Conservation (phyloP, 805 yeast species). For the Candida maris region DNA sequence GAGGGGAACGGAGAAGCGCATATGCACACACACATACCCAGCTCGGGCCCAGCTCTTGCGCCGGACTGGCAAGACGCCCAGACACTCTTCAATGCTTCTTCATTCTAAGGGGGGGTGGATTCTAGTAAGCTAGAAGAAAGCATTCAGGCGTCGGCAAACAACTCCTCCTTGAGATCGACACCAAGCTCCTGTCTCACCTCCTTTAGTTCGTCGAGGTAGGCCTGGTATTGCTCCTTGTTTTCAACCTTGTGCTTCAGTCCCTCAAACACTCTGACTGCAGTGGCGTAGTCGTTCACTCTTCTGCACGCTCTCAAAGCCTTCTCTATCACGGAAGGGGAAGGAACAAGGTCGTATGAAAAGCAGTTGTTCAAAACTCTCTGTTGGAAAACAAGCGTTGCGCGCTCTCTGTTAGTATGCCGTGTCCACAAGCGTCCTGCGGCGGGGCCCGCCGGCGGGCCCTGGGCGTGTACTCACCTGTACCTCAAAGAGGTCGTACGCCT, state of each 20-base stretch:
- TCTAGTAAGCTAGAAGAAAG: neutral
- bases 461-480: conserved; percentile 53
- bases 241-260: conserved; percentile 96
- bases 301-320: conserved; percentile 97
- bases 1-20: too few species aligned
- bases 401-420: too few species aligned
- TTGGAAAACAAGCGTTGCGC: too few species aligned
- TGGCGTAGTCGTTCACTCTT: conserved; percentile 98
- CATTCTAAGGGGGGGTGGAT: too few species aligned
- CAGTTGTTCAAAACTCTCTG: conserved; percentile 94
- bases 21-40: too few species aligned
- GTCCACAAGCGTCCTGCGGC: too few species aligned
- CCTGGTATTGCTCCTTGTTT: conserved; percentile 88
- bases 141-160: conserved; percentile 41
- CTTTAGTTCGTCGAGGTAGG: conserved; percentile 92
- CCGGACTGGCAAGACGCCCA: too few species aligned
- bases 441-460: too few species aligned
- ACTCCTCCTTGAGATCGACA: conserved; percentile 86
- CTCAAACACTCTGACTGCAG: conserved; percentile 97
- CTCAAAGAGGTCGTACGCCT: conserved; percentile 83
- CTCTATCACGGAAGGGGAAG: conserved; percentile 94
- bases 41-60: too few species aligned
- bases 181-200: conserved; percentile 90
- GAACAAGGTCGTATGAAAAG: conserved; percentile 97
- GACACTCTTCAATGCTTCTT: too few species aligned